Base-by-base conservation (phyloP, 2,329 filamentous ascomycete species). In the Xylariaceae sp. region DNA sequence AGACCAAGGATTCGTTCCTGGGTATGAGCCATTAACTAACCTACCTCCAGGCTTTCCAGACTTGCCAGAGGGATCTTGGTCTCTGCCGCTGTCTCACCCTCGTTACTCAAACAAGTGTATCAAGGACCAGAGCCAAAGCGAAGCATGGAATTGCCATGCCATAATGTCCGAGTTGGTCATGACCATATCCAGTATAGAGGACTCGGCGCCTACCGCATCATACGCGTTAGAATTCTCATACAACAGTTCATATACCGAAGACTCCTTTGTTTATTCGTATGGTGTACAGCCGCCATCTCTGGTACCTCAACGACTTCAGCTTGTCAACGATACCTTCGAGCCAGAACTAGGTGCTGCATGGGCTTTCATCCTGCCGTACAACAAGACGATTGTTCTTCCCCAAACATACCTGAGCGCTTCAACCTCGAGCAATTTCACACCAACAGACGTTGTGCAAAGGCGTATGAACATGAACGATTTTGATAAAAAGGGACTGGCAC, bases 71-170 rank as follows among this genome's bases (percentile, higher is more conserved):
- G 87, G 87, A 2, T 76, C 73, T 0, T 89, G 75, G 63, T 73
- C 74, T 18, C 70, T 90, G n/a, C 81, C 83, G 3, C 73, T 85
- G 3, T 74, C 78, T 51, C 74, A 79, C 2, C 78, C 77, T 56
- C 76, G 78, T 56, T 74, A 76, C 2, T 80, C 82, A 13, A 78
- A 76, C 47, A 76, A 78, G 0, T 90, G 87, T 68, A 77, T 89
- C 61, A 76, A 77, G 37, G 77, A 87, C 58, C 75, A 78, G 0
- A 76, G 71, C 0, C 80, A 86, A 65, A 74, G 77, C n/a, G 71
- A 77, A 53, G 82, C 86, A 0, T 90, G 87, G 87, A 82, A 77
- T 60, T 90, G 87, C 69, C 77, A 82, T 10, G 75, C 88, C 35
- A 73, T 76, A 1, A 75, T 76, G 51, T 73, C 73, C 4, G 73